Evolutionary conservation across 1,139 yeast genomes (phyloP).

Genomic region (Geotrichum histeridarum): DNA sequence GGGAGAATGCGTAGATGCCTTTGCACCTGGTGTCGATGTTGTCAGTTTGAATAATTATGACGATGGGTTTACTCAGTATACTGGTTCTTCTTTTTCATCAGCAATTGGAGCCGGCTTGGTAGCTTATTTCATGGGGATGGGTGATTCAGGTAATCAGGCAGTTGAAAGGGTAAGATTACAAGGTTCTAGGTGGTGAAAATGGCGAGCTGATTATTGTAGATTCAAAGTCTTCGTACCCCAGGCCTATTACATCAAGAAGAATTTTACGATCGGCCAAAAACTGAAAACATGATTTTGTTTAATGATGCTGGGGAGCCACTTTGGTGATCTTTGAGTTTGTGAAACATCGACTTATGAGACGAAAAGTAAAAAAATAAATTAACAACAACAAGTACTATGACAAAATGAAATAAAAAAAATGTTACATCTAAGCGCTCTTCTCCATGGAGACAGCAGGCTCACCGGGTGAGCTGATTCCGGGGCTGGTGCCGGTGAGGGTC

Average conservation of each 20-base stretch:
- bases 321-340: constrained; percentile 28
- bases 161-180: constrained; percentile 33
- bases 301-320: constrained; percentile 41
- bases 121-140: constrained; percentile 60
- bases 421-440: constrained; percentile 7
- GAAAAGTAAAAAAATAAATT: not conserved
- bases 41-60: constrained; percentile 38
- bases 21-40: constrained; percentile 75
- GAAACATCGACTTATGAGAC: not conserved
- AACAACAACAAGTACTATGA: not conserved
- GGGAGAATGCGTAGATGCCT: constrained; percentile 82
- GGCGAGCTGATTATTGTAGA: constrained; percentile 12
- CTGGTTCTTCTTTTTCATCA: constrained; percentile 89
- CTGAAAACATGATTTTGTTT: constrained; percentile 41
- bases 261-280: constrained; percentile 34
- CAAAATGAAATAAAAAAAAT: not conserved
- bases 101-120: constrained; percentile 74
- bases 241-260: constrained; percentile 33
- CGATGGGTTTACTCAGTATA: constrained; percentile 43
- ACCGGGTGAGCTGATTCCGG: not conserved
- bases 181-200: not conserved
- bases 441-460: constrained; percentile 12
- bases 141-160: constrained; percentile 45
- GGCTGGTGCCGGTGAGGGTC: constrained; percentile 8
- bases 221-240: constrained; percentile 23